Conservation (phyloP, 805 yeast genomes). For the Maudiozyma bulderi region DNA sequence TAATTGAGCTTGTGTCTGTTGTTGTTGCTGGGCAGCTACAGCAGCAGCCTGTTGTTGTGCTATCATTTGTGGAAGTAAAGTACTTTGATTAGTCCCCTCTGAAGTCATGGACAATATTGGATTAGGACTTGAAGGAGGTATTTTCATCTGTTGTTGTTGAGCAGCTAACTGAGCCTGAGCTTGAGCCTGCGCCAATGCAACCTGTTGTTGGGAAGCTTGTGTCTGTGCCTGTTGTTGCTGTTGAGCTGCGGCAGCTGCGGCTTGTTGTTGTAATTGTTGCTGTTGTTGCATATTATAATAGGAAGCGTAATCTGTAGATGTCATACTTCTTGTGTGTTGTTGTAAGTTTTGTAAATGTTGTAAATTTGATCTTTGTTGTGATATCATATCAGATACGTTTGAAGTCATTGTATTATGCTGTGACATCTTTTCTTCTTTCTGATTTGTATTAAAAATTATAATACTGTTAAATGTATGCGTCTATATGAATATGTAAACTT, state of each 20-base stretch:
- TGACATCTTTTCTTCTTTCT: slow-evolving; percentile 18
- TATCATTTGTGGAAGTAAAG: slow-evolving; percentile 1
- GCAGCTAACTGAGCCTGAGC: neutral
- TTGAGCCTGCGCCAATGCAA: slow-evolving; percentile 1
- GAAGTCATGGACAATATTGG: slow-evolving; percentile 2
- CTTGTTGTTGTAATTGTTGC: slow-evolving; percentile 3
- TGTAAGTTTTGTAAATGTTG: slow-evolving; percentile 38
- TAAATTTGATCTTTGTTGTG: slow-evolving; percentile 39
- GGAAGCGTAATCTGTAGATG: slow-evolving; percentile 17
- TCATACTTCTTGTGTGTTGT: slow-evolving; percentile 36
- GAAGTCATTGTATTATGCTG: slow-evolving; percentile 33
- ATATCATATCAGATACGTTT: slow-evolving; percentile 28
- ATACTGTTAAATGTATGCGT: no score
- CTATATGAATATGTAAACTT: no score
- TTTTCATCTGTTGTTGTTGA: slow-evolving; percentile 1
- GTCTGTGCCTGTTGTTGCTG: slow-evolving; percentile 1
- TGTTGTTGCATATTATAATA: slow-evolving; percentile 8
- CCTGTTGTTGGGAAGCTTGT: slow-evolving; percentile 8
- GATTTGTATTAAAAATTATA: neutral
- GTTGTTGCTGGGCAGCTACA: neutral
- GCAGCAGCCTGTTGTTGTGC: neutral
- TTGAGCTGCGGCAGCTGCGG: neutral
- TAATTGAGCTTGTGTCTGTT: slow-evolving; percentile 3
- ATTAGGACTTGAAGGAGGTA: neutral
- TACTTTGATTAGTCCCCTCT: slow-evolving; percentile 1